Base-by-base conservation (phyloP, 208 protist genomes). In the Zelonia costaricensis region DNA sequence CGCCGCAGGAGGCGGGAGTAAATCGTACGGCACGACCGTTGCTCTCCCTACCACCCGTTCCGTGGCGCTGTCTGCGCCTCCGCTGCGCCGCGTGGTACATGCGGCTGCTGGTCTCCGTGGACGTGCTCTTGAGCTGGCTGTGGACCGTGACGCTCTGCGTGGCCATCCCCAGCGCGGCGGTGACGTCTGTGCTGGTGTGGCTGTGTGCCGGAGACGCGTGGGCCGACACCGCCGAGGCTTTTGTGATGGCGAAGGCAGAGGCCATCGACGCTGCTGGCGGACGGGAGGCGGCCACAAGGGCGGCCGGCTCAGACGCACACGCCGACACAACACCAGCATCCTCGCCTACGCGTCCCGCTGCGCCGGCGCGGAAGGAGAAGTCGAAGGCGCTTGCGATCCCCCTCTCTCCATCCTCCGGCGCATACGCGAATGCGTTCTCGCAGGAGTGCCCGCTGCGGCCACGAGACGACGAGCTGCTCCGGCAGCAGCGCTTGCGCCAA, bases 171-270 rank as follows among this genome's bases (percentile, higher is more conserved):
- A 65, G 66, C 13, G 47, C 66, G 9, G 13, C 8, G n/a, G 5
- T 47, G n/a, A 44, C 35, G 22, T 48, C 42, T 20, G 20, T 73
- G 20, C 18, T 56, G 16, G 15, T 73, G 35, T 73, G 66, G 66
- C 43, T 73, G 18, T 73, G 40, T n/a, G 51, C 45, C 7, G 66
- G 58, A 0, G 58, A 65, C 5, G 42, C 49, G n/a, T 73, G 57
- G 66, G 48, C 57, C 3, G 52, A 46, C 1, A 42, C n/a, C 8
- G 58, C 52, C 4, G 66, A 73, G 52, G 13, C 38, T 23, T 61
- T 61, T 15, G 18, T 48, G 22, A 4, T n/a, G 23, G 18, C 1
- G 22, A 57, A 22, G 33, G n/a, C 36, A 8, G 28, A 20, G 5
- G 36, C 12, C n/a, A n/a, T n/a, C n/a, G n/a, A n/a, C n/a, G n/a